phyloP scores from a whole-genome alignment of 352 stramenopile genomes.

The Phytophthora sansomeana region DNA sequence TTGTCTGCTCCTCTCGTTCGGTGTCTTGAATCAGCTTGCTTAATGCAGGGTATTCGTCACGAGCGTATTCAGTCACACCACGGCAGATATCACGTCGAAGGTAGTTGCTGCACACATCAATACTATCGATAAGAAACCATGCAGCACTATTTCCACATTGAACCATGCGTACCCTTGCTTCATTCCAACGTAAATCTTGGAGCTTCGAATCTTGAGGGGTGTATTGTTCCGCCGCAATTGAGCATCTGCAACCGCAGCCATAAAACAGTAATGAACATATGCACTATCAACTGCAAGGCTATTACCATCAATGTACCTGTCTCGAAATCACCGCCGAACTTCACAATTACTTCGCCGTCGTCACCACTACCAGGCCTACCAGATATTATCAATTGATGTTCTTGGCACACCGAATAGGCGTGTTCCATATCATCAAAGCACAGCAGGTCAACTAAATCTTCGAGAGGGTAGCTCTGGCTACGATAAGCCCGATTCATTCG shows the following conservation, averaged over 20 bases:
- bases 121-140: background rate
- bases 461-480: constrained; percentile 72
- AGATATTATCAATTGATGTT: constrained; percentile 72
- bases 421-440: constrained; percentile 89
- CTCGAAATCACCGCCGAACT: constrained; percentile 82
- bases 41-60: constrained; percentile 74
- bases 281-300: background rate
- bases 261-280: constrained; percentile 8
- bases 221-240: constrained; percentile 76
- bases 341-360: constrained; percentile 62
- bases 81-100: constrained; percentile 78
- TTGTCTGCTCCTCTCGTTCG: constrained; percentile 62
- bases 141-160: background rate
- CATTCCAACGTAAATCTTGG: constrained; percentile 73
- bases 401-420: constrained; percentile 62
- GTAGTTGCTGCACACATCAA: constrained; percentile 53
- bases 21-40: constrained; percentile 76
- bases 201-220: constrained; percentile 61
- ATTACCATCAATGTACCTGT: constrained; percentile 50
- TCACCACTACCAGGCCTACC: constrained; percentile 49
- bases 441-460: constrained; percentile 66
- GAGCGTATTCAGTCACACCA: constrained; percentile 82
- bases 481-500: constrained; percentile 84
- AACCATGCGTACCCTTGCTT: constrained; percentile 77
- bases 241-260: constrained; percentile 46